Evolutionary conservation across 202 grass and related monocot genomes (phyloP).

Genomic region (Zizania palustris): DNA sequence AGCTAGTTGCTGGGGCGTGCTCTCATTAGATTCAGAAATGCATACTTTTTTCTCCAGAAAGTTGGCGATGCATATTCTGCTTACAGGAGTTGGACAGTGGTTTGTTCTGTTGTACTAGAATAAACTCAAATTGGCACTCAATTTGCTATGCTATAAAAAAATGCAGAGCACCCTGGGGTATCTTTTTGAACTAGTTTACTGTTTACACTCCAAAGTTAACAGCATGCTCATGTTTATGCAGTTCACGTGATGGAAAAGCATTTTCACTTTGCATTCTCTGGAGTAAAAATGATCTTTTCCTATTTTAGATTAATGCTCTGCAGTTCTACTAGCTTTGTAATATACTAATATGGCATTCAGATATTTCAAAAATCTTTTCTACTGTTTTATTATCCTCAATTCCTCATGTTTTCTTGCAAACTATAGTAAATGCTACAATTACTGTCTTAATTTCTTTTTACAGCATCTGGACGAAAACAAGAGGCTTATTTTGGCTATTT

Average conservation of each 20-base stretch:
- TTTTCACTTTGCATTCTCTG: constrained; percentile 6
- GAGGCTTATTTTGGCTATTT: constrained; percentile 94
- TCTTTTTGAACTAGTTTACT: constrained; percentile 12
- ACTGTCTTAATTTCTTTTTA: constrained; percentile 17
- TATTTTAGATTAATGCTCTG: neutral
- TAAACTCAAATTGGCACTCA: constrained; percentile 15
- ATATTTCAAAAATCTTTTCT: constrained; percentile 25
- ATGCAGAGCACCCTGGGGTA: neutral
- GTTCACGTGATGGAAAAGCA: neutral
- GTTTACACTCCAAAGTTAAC: neutral
- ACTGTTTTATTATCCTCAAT: neutral
- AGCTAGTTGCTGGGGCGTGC: neutral
- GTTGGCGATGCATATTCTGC: neutral
- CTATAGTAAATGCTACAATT: neutral
- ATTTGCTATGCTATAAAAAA: neutral
- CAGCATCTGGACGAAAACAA: constrained; percentile 99
- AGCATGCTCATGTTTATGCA: constrained; percentile 25
- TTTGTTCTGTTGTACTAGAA: constrained; percentile 4
- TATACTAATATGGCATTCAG: neutral
- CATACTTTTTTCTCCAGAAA: neutral
- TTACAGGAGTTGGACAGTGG: constrained; percentile 11
- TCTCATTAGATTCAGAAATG: neutral
- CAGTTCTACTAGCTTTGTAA: constrained; percentile 17
- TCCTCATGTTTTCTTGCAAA: constrained; percentile 13
- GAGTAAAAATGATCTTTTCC: constrained; percentile 9